A percentile compares a stretch with the other conserved stretches of the same genome.
These are phyloP conservation scores for Pugionium cornutum DNA, from an alignment of 345 rosid genomes.

Conservation along the genomic window DNA sequence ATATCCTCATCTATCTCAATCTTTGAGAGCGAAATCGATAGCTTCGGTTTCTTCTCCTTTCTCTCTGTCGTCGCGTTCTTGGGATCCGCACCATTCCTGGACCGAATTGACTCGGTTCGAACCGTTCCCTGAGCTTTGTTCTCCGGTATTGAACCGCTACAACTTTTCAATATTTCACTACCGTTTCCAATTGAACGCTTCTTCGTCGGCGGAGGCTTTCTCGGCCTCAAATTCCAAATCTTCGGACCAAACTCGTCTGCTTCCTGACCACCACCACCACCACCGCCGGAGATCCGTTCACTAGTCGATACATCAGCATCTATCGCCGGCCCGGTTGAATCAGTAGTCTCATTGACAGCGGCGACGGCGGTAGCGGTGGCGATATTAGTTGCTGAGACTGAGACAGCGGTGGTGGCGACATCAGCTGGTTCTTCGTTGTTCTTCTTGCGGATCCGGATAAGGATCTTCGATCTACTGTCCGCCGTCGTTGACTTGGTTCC, in stretches of 20 bases:
- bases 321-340: constrained; percentile 6
- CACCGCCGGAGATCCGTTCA: constrained; percentile 48
- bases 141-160: constrained; percentile 36
- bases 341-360: constrained; percentile 14
- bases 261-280: constrained; percentile 35
- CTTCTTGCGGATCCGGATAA: constrained; percentile 51
- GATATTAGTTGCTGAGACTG: constrained; percentile 6
- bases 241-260: constrained; percentile 49
- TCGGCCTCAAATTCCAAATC: constrained; percentile 77
- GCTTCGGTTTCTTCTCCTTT: constrained; percentile 53
- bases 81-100: constrained; percentile 39
- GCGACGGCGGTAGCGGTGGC: constrained; percentile 17
- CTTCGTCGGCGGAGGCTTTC: constrained; percentile 42
- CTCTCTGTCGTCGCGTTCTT: constrained; percentile 36
- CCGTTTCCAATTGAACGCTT: constrained; percentile 40
- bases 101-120: constrained; percentile 35
- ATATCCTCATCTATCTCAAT: constrained; percentile 80
- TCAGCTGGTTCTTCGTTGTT: constrained; percentile 39
- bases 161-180: constrained; percentile 38
- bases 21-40: constrained; percentile 58
- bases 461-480: constrained; percentile 50
- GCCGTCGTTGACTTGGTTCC: constrained; percentile 42
- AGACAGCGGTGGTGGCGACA: constrained; percentile 18
- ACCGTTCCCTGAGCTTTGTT: constrained; percentile 38
- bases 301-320: constrained; percentile 37